Base-by-base conservation (phyloP, 2,329 filamentous ascomycete genomes). In the Colletotrichum filicis region DNA sequence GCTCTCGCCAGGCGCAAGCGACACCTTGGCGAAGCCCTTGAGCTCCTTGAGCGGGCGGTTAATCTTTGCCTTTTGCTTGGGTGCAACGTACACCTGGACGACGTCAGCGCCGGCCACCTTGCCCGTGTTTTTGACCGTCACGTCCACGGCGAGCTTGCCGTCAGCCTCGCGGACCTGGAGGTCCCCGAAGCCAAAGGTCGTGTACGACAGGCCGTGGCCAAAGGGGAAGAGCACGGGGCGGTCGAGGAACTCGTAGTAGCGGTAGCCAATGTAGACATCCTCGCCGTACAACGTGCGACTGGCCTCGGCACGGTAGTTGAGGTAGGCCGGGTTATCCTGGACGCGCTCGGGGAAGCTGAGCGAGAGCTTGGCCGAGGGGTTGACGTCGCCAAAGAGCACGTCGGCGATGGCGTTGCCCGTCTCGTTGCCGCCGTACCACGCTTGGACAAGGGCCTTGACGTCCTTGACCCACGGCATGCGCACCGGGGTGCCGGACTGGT, bases 361-460 rank as follows among this genome's bases (percentile, higher is more conserved):
- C 0, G 93, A 92, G 3, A 95, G 86, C 81, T 95, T 95, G 22
- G 91, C 94, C 57, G 90, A 92, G 0, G 93, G 92, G 77, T 91
- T 93, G 60, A 89, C 87, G 72, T 90, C 87, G 64, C 92, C 92
- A 75, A 92, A 91, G 22, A 94, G 84, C 1, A 94, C 87, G 76
- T 94, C 92, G 1, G 91, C 92, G 71, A 95, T 91, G 3, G 91
- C 92, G 76, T 94, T 93, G 5, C 92, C 93, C 14, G 91, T 91
- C 83, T 95, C 92, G 78, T 94, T 93, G 30, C 93, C 93, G 75
- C 92, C 92, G 77, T 93, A 95, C 92, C 92, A 95, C n/a, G 92
- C 92, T 77, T 94, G 91, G 2, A 93, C 79, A 6, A 94, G 82
- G 2, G 89, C 87, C n/a, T 79, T 79, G 35, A 88, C 87, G 37